These are phyloP conservation scores for Cladosporium velox DNA, from an alignment of 2,329 filamentous ascomycete species.

Conservation along the genomic window DNA sequence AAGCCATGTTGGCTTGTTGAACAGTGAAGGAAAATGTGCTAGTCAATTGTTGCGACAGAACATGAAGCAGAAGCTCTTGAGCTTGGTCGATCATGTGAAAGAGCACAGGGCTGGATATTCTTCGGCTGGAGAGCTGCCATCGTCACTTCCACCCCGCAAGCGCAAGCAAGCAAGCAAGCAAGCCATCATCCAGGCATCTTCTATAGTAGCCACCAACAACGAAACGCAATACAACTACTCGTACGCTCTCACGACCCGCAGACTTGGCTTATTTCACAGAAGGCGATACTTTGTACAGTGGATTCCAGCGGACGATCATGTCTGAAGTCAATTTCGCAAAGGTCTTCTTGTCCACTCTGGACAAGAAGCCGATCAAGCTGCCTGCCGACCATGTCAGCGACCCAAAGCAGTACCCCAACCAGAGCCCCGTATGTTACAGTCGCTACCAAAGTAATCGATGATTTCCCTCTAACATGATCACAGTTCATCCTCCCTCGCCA, in stretches of 20 bases:
- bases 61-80: not conserved
- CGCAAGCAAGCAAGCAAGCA: not conserved
- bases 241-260: not conserved
- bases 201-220: not conserved
- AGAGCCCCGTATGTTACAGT: conserved; percentile 66
- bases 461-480: too few species aligned
- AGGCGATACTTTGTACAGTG: conserved; percentile 30
- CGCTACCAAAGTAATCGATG: too few species aligned
- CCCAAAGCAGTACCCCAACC: conserved; percentile 72
- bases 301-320: conserved; percentile 64
- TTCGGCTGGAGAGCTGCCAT: not conserved
- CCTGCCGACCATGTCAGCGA: conserved; percentile 90
- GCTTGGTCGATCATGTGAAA: conserved; percentile 11
- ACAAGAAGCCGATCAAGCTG: conserved; percentile 76
- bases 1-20: conserved; percentile 63
- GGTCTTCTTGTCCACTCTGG: conserved; percentile 76
- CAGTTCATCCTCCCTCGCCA: conserved; percentile 73
- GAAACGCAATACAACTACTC: not conserved
- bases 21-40: not conserved
- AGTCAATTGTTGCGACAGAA: not conserved
- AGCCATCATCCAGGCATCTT: not conserved
- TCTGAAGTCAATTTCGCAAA: conserved; percentile 78
- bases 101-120: not conserved
- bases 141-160: conserved; percentile 10
- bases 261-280: conserved; percentile 20